Evolutionary conservation across 148 eudicot species (phyloP).

Genomic region (Tetragonia tetragonoides): DNA sequence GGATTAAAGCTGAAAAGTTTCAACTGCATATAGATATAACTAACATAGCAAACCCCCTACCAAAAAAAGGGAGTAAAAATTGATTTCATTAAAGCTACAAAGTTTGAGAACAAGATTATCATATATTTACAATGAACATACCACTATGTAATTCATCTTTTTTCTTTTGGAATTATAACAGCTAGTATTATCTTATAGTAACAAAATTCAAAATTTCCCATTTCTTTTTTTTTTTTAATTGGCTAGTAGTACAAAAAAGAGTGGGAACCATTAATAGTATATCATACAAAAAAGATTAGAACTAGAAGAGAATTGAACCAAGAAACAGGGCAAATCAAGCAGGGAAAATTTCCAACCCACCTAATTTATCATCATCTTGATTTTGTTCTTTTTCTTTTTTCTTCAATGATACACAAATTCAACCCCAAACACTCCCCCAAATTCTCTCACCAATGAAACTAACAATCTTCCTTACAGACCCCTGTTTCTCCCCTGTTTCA

Average conservation of each 20-base stretch:
- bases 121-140: constrained; percentile 16
- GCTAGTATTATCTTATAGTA: constrained; percentile 5
- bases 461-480: constrained; percentile 55
- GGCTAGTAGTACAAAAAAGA: constrained; percentile 1
- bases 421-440: constrained; percentile 73
- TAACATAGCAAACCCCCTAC: neutral
- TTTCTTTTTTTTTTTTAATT: constrained; percentile 27
- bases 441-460: constrained; percentile 60
- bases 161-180: neutral
- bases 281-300: constrained; percentile 9
- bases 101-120: neutral
- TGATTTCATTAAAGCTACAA: neutral
- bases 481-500: constrained; percentile 41
- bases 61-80: neutral
- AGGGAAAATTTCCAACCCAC: neutral
- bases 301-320: neutral
- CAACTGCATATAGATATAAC: constrained; percentile 11
- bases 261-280: constrained; percentile 1
- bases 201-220: constrained; percentile 17
- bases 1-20: neutral
- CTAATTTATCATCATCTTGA: constrained; percentile 1
- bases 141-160: too few relatives aligned
- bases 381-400: neutral
- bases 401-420: constrained; percentile 8
- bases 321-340: constrained; percentile 23